A percentile compares a stretch with the other conserved stretches of the same genome.
Evolutionary conservation across 2,329 filamentous ascomycete genomes (phyloP).

Genomic region (Tolypocladium inflatum): DNA sequence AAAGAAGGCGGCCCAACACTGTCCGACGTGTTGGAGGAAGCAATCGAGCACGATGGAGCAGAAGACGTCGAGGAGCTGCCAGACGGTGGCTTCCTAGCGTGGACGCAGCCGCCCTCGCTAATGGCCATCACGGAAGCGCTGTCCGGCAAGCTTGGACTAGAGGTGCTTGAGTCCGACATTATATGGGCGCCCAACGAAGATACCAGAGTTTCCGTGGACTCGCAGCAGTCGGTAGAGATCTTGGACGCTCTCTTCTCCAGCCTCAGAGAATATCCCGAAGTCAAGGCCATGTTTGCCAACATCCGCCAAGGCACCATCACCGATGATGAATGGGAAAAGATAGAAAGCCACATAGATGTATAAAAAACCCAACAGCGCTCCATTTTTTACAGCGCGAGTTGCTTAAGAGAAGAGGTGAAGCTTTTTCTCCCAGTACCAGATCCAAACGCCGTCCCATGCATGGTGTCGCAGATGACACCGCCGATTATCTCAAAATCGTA

Average conservation of each 20-base stretch:
- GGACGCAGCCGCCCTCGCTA: constrained; percentile 24
- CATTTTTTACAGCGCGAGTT: constrained; percentile 11
- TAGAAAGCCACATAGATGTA: constrained; percentile 45
- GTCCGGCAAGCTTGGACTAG: constrained; percentile 51
- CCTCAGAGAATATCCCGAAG: constrained; percentile 58
- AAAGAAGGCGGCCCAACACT: constrained; percentile 43
- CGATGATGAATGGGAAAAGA: constrained; percentile 43
- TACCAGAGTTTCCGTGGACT: constrained; percentile 56
- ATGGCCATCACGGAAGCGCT: constrained; percentile 35
- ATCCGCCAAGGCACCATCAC: constrained; percentile 37
- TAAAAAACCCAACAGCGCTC: constrained; percentile 13
- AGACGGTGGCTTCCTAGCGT: constrained; percentile 60
- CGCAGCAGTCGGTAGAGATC: constrained; percentile 41
- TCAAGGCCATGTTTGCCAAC: constrained; percentile 76
- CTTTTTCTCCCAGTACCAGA: background rate
- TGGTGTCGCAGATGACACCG: background rate
- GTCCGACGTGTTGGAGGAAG: constrained; percentile 68
- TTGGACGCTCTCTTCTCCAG: constrained; percentile 51
- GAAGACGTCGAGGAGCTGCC: constrained; percentile 61
- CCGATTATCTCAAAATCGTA: constrained; percentile 2
- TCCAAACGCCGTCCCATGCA: constrained; percentile 5
- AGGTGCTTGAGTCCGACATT: constrained; percentile 68
- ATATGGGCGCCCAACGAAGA: constrained; percentile 80
- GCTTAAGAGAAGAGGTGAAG: constrained; percentile 8
- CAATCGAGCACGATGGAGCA: constrained; percentile 70